These are phyloP conservation scores for Mortierella sp. DNA, from an alignment of 371 early-diverging fungal species.

Conservation along the genomic window DNA sequence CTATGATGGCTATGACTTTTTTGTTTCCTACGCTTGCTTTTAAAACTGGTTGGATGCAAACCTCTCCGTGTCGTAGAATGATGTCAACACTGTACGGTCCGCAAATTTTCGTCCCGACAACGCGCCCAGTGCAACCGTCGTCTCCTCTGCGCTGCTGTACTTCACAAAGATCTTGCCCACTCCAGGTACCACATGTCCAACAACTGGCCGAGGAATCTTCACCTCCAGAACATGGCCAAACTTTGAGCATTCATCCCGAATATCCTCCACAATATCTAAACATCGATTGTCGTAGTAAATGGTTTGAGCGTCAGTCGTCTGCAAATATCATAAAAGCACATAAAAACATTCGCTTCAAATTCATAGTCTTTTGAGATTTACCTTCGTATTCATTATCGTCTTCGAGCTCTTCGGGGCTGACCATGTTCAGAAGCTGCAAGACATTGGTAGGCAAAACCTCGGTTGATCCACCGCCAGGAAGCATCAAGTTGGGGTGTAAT, in stretches of 20 bases:
- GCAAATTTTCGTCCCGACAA: conserved; percentile 96
- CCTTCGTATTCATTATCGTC: conserved; percentile 92
- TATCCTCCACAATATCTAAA: conserved; percentile 92
- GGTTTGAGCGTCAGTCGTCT: background rate
- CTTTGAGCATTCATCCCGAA: conserved; percentile 90
- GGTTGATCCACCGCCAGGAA: conserved; percentile 33
- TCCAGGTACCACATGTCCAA: conserved; percentile 69
- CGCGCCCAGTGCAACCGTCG: conserved; percentile 80
- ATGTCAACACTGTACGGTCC: conserved; percentile 92
- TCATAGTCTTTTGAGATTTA: conserved; percentile 44
- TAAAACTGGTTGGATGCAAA: conserved; percentile 76
- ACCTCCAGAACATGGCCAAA: conserved; percentile 87
- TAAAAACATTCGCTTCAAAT: background rate
- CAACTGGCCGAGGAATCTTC: conserved; percentile 86
- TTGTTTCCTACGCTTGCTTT: background rate
- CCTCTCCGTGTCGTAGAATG: conserved; percentile 82
- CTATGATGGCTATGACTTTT: background rate
- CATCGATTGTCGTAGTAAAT: background rate
- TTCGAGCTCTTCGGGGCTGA: conserved; percentile 87
- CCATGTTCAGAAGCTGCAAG: conserved; percentile 96
- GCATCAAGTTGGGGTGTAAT: conserved; percentile 42
- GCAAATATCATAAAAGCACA: background rate
- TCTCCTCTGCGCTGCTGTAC: conserved; percentile 71
- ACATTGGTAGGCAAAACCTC: conserved; percentile 81
- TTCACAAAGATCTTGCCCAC: conserved; percentile 95